phyloP scores from a whole-genome alignment of 176 grass and related monocot species.

The Ensete ventricosum region DNA sequence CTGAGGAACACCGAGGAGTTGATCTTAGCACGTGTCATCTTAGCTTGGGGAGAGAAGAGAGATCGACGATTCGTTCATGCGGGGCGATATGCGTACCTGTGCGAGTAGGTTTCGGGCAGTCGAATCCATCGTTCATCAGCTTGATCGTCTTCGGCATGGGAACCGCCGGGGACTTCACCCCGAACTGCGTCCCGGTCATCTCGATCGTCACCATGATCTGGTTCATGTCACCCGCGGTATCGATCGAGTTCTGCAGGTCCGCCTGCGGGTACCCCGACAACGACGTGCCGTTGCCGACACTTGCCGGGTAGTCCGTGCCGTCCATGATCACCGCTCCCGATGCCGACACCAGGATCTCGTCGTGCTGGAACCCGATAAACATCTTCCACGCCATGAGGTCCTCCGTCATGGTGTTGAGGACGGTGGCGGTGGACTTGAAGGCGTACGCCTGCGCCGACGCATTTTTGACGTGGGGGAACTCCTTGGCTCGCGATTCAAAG shows the following conservation, averaged over 20 bases:
- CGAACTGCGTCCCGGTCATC: slow-evolving; percentile 88
- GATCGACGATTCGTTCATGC: too few relatives aligned
- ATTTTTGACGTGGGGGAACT: slow-evolving; percentile 84
- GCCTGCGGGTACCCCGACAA: slow-evolving; percentile 61
- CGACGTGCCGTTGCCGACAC: slow-evolving; percentile 52
- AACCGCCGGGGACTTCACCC: slow-evolving; percentile 50
- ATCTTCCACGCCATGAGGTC: slow-evolving; percentile 81
- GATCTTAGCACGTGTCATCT: too few relatives aligned
- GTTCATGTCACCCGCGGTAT: slow-evolving; percentile 64
- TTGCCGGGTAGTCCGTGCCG: slow-evolving; percentile 50
- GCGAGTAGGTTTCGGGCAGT: slow-evolving; percentile 40
- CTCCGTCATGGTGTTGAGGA: slow-evolving; percentile 69
- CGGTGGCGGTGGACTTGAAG: slow-evolving; percentile 52
- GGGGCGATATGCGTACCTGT: background rate
- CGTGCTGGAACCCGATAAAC: slow-evolving; percentile 86
- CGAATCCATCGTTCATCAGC: slow-evolving; percentile 54
- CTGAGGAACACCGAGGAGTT: slow-evolving; percentile 2
- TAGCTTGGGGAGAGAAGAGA: too few relatives aligned
- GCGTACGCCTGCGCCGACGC: slow-evolving; percentile 84
- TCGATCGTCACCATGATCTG: slow-evolving; percentile 62
- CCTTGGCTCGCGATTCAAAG: slow-evolving; percentile 54
- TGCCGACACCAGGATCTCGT: slow-evolving; percentile 71
- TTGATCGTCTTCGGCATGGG: slow-evolving; percentile 95
- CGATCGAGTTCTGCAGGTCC: slow-evolving; percentile 73
- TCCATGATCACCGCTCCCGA: slow-evolving; percentile 55